A percentile compares a stretch with the other conserved stretches of the same genome.
Conservation (phyloP, 805 yeast genomes). For the Zygoascus tannicola region DNA sequence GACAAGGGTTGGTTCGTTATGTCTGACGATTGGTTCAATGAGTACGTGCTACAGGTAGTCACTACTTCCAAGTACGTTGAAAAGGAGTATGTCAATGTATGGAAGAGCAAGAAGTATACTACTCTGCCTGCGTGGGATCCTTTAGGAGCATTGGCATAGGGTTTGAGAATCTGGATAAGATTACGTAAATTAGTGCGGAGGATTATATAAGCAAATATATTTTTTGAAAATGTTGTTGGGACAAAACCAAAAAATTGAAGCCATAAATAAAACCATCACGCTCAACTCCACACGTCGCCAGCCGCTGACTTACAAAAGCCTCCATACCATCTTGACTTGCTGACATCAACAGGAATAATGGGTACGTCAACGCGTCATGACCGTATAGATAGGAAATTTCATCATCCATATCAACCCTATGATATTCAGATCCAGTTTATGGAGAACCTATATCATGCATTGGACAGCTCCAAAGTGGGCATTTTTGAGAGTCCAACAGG, state of each 20-base stretch:
- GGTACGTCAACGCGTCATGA: too few relatives aligned
- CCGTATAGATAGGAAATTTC: too few relatives aligned
- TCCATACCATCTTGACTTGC: too few relatives aligned
- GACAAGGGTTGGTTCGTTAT: constrained; percentile 58
- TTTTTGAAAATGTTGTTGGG: too few relatives aligned
- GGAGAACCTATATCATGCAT: constrained; percentile 59
- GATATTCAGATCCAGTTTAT: constrained; percentile 67
- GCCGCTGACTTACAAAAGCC: too few relatives aligned
- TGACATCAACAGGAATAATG: too few relatives aligned
- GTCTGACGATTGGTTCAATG: constrained; percentile 67
- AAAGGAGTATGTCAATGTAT: constrained; percentile 32
- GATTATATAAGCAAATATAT: too few relatives aligned
- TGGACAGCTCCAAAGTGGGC: constrained; percentile 54
- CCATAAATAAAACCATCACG: too few relatives aligned
- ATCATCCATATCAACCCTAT: constrained; percentile 80
- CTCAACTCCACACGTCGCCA: too few relatives aligned
- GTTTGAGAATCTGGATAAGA: background rate
- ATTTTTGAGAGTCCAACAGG: constrained; percentile 93
- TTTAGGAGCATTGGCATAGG: constrained; percentile 59
- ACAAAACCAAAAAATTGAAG: too few relatives aligned
- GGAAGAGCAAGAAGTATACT: constrained; percentile 37
- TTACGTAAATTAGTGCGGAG: too few relatives aligned
- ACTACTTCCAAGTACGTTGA: constrained; percentile 43
- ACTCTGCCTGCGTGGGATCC: constrained; percentile 73
- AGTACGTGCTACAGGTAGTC: constrained; percentile 66